Base-by-base conservation (phyloP, 441 rosid genomes). In the Adansonia rubrostipa region DNA sequence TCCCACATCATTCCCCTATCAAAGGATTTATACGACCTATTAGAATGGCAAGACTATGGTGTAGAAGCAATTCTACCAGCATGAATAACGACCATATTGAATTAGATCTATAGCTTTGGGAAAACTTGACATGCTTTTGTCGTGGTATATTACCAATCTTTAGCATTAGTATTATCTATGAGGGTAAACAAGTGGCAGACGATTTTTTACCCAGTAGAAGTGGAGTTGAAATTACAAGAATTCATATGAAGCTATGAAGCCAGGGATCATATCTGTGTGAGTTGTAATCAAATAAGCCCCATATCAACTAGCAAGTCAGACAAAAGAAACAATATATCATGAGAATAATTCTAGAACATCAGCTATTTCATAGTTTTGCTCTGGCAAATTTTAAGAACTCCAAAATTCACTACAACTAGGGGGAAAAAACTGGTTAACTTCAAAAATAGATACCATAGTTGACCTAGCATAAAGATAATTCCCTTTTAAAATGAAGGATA, bases 1-100 rank as follows among this genome's bases (percentile, higher is more conserved):
- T 76, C 99, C 98, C 77, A 95, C 98, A 74, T 93, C 97, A 85
- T 88, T 87, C 4, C 96, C 99, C 98, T 93, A 88, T 78, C 71
- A 19, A 69, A 1, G 24, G 24, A 51, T 69, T n/a, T 61, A 20
- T 28, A 28, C 19, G 70, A 48, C 36, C 19, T 1, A 65, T 84
- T 73, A 79, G 67, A 72, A 63, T 42, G 62, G 10, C 14, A 44
- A 73, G 42, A 47, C 44, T 6, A 74, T 47, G 6, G 36, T 6
- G 47, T 33, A 72, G 10, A 33, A 14, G n/a, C 45, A 44, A 2
- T 28, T 73, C 17, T 15, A 40, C 47, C 45, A 50, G 36, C 13
- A 67, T 58, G 22, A 17, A 69, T 57, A 33, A 54, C 56, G 28
- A 3, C 9, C 36, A n/a, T n/a, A 22, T 2, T 5, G 61, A 20